Evolutionary conservation across 257 asterid species (phyloP).

Genomic region (Mitragyna speciosa): DNA sequence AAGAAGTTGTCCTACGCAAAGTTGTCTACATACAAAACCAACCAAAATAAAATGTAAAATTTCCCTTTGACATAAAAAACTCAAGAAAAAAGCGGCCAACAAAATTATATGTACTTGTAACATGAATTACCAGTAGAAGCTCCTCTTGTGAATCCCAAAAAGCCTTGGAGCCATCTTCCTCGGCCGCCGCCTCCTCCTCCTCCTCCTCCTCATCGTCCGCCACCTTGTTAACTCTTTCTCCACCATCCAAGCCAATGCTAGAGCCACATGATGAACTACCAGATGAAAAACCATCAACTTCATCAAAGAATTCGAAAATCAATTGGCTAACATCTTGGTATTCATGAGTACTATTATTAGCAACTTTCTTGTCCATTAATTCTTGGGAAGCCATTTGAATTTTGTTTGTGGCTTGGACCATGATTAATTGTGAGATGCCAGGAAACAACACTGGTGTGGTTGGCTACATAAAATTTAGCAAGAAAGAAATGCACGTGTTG

Average conservation of each 20-base stretch:
- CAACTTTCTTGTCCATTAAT: background rate
- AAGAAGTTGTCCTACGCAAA: conserved; percentile 28
- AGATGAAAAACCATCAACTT: background rate
- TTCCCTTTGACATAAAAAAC: background rate
- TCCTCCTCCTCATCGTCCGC: conserved; percentile 24
- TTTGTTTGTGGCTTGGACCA: background rate
- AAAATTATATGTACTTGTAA: background rate
- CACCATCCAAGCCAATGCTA: background rate
- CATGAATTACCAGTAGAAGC: conserved; percentile 29
- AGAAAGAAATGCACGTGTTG: conserved; percentile 1
- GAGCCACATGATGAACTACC: background rate
- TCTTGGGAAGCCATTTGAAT: background rate
- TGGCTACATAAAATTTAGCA: background rate
- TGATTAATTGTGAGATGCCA: background rate
- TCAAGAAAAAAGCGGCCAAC: background rate
- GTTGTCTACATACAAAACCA: conserved; percentile 22
- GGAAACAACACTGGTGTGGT: background rate
- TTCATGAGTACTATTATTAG: background rate
- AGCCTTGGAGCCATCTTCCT: conserved; percentile 1
- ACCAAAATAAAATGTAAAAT: background rate
- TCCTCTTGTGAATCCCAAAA: conserved; percentile 38
- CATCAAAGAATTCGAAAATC: conserved; percentile 20
- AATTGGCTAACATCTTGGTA: background rate
- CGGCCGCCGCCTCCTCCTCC: conserved; percentile 17
- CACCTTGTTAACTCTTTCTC: background rate